Evolutionary conservation across 306 rosid species (phyloP), one percentile per base, ranked within the genome.

Genomic region (Cyamopsis tetragonoloba): DNA sequence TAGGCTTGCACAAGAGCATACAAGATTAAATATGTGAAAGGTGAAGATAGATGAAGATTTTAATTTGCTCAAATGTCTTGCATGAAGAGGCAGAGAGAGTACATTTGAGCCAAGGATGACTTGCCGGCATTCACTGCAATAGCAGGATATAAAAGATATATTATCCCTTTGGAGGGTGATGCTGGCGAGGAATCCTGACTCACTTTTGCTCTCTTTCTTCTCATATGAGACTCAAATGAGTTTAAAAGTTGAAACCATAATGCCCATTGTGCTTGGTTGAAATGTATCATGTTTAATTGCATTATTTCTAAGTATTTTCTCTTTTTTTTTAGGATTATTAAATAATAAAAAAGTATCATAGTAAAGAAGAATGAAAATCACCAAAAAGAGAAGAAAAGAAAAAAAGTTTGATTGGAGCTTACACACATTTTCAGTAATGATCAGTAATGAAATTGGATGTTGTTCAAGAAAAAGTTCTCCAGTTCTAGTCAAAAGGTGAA

Each of bases 101-200:
- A 58, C 15, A 62, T 62, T 39, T 68, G 79, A 79, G 80, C 64
- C 82, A 58, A 72, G 78, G 75, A 78, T 78, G 81, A 77, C 73
- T 70, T 77, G 74, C 74, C 74, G 82, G 66, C 75, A 18, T 41
- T 2, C 11, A 22, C 30, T 9, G 28, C 15, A n/a, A 49, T n/a
- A n/a, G n/a, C n/a, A n/a, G n/a, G n/a, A n/a, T n/a, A n/a, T n/a
- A n/a, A n/a, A n/a, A n/a, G n/a, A 71, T 5, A 6, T 3, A 0
- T 14, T 6, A 7, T 31, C 22, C 46, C 51, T 7, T 14, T 0
- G 19, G 3, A 9, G 32, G 30, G 30, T 35, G 7, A 62, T 62
- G 72, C 17, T 32, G 80, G 82, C 9, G 30, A 72, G 66, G 2
- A 4, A 10, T 79, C 73, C 11, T 1, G 37, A 66, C 65, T 73